Conservation (phyloP, 2,329 filamentous ascomycete species). For the Hymenotorrendiella dingleyae region DNA sequence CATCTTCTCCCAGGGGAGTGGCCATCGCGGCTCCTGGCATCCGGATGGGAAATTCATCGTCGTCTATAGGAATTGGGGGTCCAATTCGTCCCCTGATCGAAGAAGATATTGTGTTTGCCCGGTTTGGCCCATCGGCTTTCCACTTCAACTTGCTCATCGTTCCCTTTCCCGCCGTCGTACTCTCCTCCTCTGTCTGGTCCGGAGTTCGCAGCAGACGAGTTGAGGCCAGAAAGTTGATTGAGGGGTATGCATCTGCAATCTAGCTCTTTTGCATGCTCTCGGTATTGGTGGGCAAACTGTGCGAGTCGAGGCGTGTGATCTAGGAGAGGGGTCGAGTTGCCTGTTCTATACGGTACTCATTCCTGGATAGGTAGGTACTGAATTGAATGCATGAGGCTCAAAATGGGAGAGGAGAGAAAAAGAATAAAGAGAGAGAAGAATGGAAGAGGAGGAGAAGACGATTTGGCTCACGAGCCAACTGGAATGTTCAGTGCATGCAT, state of each 20-base stretch:
- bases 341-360: slow-evolving; percentile 17
- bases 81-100: slow-evolving; percentile 47
- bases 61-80: slow-evolving; percentile 53
- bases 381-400: background rate
- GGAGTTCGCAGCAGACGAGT: slow-evolving; percentile 12
- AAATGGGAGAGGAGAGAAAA: background rate
- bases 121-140: slow-evolving; percentile 16
- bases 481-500: slow-evolving; percentile 17
- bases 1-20: slow-evolving; percentile 27
- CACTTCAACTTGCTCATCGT: slow-evolving; percentile 28
- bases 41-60: slow-evolving; percentile 49
- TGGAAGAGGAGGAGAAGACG: background rate
- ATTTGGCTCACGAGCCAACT: slow-evolving; percentile 18
- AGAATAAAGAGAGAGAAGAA: background rate
- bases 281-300: background rate
- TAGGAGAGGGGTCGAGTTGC: background rate
- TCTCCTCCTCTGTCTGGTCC: background rate
- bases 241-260: slow-evolving; percentile 11
- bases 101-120: slow-evolving; percentile 36
- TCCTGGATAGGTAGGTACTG: slow-evolving; percentile 10
- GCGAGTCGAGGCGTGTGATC: background rate
- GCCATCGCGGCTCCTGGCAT: slow-evolving; percentile 37
- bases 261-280: slow-evolving; percentile 12
- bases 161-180: background rate
- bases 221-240: slow-evolving; percentile 10